These are phyloP conservation scores for Stagonosporopsis cucurbitacearum DNA, from an alignment of 2,329 filamentous ascomycete genomes.

Conservation along the genomic window DNA sequence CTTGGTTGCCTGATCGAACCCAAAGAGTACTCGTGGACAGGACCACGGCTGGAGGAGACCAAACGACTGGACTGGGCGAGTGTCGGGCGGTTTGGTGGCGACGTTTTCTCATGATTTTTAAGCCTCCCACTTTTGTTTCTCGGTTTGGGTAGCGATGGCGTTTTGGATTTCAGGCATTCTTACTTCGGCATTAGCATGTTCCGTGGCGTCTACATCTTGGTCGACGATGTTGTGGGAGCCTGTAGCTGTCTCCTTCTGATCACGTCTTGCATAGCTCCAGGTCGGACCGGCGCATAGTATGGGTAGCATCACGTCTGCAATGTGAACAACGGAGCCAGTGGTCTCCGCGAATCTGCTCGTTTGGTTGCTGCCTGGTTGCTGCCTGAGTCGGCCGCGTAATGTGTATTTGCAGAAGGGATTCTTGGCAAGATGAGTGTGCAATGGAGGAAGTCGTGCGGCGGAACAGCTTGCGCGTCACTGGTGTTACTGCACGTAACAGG, in stretches of 20 bases:
- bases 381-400: conserved; percentile 27
- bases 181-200: conserved; percentile 40
- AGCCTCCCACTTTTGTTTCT: conserved; percentile 18
- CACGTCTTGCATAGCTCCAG: conserved; percentile 29
- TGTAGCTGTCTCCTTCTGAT: conserved; percentile 26
- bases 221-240: conserved; percentile 22
- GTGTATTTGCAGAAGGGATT: not conserved
- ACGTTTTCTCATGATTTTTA: conserved; percentile 44
- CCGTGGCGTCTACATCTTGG: conserved; percentile 34
- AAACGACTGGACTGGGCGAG: conserved; percentile 57
- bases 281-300: conserved; percentile 19
- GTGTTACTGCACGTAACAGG: conserved; percentile 20
- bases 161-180: conserved; percentile 36
- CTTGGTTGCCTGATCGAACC: conserved; percentile 60
- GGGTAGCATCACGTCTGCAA: conserved; percentile 22
- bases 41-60: conserved; percentile 52
- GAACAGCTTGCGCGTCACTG: conserved; percentile 27
- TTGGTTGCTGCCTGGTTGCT: conserved; percentile 18
- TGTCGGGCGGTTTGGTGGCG: conserved; percentile 57
- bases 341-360: conserved; percentile 8
- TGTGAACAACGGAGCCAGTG: conserved; percentile 23
- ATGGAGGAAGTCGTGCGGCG: conserved; percentile 10
- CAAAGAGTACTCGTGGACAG: conserved; percentile 52
- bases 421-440: conserved; percentile 4
- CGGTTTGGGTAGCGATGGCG: conserved; percentile 38